Conservation (phyloP, 2,329 filamentous ascomycete species). For the Diaporthe sp. region DNA sequence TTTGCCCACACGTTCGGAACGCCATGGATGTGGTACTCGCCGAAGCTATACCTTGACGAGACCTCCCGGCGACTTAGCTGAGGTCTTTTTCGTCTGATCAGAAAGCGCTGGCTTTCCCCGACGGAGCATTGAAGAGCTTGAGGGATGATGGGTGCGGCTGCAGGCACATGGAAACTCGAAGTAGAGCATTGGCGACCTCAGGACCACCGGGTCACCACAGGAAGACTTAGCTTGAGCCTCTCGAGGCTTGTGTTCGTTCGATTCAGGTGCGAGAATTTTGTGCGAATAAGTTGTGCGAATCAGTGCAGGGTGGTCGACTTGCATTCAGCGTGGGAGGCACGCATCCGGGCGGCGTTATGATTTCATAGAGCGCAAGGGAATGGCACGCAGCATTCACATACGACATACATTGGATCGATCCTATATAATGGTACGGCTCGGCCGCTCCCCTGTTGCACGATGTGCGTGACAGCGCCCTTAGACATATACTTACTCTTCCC, state of each 20-base stretch:
- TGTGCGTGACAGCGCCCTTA: neutral
- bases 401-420: neutral
- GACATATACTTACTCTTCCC: neutral
- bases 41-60: neutral
- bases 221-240: neutral
- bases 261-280: neutral
- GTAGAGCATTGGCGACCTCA: neutral
- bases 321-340: constrained; percentile 17
- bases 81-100: neutral
- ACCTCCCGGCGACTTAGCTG: neutral
- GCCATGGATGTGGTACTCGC: neutral
- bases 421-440: constrained; percentile 7
- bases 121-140: neutral
- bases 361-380: constrained; percentile 20
- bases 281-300: neutral
- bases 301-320: constrained; percentile 13
- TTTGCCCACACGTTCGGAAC: neutral
- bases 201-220: neutral
- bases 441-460: neutral
- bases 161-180: neutral
- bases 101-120: neutral
- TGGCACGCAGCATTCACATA: constrained; percentile 17
- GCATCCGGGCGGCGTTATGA: constrained; percentile 25
- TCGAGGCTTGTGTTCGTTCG: neutral
- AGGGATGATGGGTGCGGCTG: neutral